Percentiles rank a stretch among this genome's conserved stretches.
phyloP scores from a whole-genome alignment of 2,329 filamentous ascomycete species.

The Coleophoma crateriformis region DNA sequence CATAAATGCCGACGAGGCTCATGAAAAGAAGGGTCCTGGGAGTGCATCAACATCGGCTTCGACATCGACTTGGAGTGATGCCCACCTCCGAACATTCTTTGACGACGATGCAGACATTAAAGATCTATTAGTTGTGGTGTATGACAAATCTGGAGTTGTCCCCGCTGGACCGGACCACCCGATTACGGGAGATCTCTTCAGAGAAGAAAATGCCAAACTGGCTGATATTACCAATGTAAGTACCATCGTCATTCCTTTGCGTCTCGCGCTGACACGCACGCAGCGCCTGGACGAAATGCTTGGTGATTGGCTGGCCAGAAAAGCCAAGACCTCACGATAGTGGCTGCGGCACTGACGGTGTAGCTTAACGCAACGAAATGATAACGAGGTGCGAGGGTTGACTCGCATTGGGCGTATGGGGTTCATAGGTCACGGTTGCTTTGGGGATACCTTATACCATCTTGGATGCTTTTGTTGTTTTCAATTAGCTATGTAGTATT shows the following conservation, averaged over 20 bases:
- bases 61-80: conserved; percentile 77
- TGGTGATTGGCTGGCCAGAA: conserved; percentile 70
- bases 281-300: conserved; percentile 83
- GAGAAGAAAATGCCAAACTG: conserved; percentile 79
- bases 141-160: conserved; percentile 80
- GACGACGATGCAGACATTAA: conserved; percentile 85
- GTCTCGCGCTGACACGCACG: conserved; percentile 12
- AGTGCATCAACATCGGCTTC: conserved; percentile 51
- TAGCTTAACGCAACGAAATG: conserved; percentile 22
- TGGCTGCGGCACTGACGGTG: neutral
- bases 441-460: conserved; percentile 13
- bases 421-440: conserved; percentile 5
- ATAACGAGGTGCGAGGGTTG: conserved; percentile 14
- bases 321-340: conserved; percentile 41
- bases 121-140: conserved; percentile 85
- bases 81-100: conserved; percentile 80
- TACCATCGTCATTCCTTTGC: conserved; percentile 9
- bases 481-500: conserved; percentile 3
- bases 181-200: conserved; percentile 73
- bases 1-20: conserved; percentile 38
- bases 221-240: conserved; percentile 77
- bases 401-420: conserved; percentile 8
- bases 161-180: conserved; percentile 82
- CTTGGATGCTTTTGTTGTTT: conserved; percentile 11
- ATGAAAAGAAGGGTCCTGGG: conserved; percentile 28